Base-by-base conservation (phyloP, 352 stramenopile genomes). In the Phytophthora pistaciae region DNA sequence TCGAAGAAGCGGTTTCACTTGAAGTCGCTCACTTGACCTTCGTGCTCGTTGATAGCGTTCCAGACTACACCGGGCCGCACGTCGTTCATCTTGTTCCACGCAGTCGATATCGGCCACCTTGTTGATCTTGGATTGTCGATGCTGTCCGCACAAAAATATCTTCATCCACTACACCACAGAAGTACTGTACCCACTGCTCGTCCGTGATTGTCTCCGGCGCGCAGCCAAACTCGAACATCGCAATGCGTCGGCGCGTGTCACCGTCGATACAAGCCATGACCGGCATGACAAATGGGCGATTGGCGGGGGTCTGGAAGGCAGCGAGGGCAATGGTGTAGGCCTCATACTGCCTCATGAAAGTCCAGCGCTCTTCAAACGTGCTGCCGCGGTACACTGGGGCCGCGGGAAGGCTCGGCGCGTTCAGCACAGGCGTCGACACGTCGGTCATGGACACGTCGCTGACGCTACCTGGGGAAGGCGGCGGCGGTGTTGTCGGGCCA, bases 141-240 rank as follows among this genome's bases (percentile, higher is more conserved):
- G n/a, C n/a, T n/a, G n/a, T n/a, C n/a, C n/a, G n/a, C n/a, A n/a
- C n/a, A n/a, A n/a, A n/a, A n/a, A n/a, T n/a, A n/a, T n/a, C n/a
- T n/a, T n/a, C n/a, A n/a, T n/a, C n/a, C n/a, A n/a, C n/a, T n/a
- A n/a, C n/a, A n/a, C n/a, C n/a, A n/a, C n/a, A n/a, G n/a, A n/a
- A 62, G 14, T 62, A 62, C n/a, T 62, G 33, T 18, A 40, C 56
- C 40, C n/a, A 53, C 14, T 62, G 23, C 20, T 62, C 21, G 23
- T 62, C 56, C 8, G 38, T 63, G 23, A 61, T 61, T n/a, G 14
- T 20, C 16, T 61, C 55, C 4, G 55, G 55, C 14, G 33, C n/a
- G 31, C 55, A 61, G 10, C 40, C 40, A 13, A 46, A 46, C 40
- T 46, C 40, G 40, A 61, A 50, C 55, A 61, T 61, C 20, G 55